phyloP scores from a whole-genome alignment of 2,329 filamentous ascomycete genomes.

The Orbilia oligospora region DNA sequence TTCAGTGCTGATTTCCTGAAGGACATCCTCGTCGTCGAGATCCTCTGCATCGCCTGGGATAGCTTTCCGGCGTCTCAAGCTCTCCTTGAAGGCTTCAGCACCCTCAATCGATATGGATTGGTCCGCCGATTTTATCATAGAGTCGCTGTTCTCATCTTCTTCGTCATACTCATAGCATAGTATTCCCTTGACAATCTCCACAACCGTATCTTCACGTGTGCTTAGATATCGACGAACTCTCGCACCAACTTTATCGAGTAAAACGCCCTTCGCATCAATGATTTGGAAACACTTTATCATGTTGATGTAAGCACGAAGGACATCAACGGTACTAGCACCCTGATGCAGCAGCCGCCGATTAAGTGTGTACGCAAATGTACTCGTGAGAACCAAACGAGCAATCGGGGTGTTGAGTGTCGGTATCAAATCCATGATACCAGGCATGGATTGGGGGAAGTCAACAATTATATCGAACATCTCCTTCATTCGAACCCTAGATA shows the following conservation, averaged over 20 bases:
- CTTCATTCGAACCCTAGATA: slow-evolving; percentile 78
- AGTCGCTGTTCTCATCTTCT: slow-evolving; percentile 34
- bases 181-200: slow-evolving; percentile 76
- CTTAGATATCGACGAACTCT: slow-evolving; percentile 76
- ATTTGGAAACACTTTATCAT: slow-evolving; percentile 76
- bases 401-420: slow-evolving; percentile 66
- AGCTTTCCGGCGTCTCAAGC: slow-evolving; percentile 41
- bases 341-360: slow-evolving; percentile 79
- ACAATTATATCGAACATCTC: slow-evolving; percentile 85
- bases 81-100: slow-evolving; percentile 38
- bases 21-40: slow-evolving; percentile 51
- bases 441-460: slow-evolving; percentile 79
- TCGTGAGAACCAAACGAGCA: slow-evolving; percentile 75
- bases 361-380: slow-evolving; percentile 77
- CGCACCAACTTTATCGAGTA: slow-evolving; percentile 77
- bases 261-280: slow-evolving; percentile 76
- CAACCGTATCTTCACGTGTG: slow-evolving; percentile 76
- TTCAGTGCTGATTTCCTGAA: slow-evolving; percentile 56
- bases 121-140: slow-evolving; percentile 4
- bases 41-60: slow-evolving; percentile 36
- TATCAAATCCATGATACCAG: slow-evolving; percentile 77
- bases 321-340: slow-evolving; percentile 76
- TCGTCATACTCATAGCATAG: slow-evolving; percentile 67
- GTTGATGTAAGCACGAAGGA: slow-evolving; percentile 78
- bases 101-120: not conserved